A percentile compares a stretch with the other conserved stretches of the same genome.
Evolutionary conservation across 164 flowering plant genomes (phyloP).

Genomic region (Pachysandra terminalis): DNA sequence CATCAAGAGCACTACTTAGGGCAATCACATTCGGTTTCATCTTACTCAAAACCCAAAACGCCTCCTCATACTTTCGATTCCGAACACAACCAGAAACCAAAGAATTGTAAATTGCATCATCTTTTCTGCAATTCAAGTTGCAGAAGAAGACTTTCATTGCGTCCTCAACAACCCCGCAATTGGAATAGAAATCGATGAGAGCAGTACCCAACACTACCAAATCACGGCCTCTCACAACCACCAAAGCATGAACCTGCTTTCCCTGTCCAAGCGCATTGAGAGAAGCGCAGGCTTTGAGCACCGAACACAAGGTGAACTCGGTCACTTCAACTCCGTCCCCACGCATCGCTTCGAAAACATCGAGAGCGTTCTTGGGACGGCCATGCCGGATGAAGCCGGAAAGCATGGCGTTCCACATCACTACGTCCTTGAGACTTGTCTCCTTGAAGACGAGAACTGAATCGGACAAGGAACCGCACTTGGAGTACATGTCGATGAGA

Average conservation of each 20-base stretch:
- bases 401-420: slow-evolving; percentile 54
- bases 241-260: slow-evolving; percentile 46
- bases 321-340: slow-evolving; percentile 28
- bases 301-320: slow-evolving; percentile 43
- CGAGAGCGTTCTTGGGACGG: slow-evolving; percentile 24
- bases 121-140: slow-evolving; percentile 24
- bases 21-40: slow-evolving; percentile 44
- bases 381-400: slow-evolving; percentile 38
- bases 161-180: slow-evolving; percentile 28
- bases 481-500: slow-evolving; percentile 49
- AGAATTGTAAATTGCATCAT: slow-evolving; percentile 43
- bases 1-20: slow-evolving; percentile 44
- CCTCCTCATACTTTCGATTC: slow-evolving; percentile 34
- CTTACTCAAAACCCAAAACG: slow-evolving; percentile 27
- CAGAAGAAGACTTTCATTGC: slow-evolving; percentile 35
- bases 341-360: slow-evolving; percentile 32
- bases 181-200: slow-evolving; percentile 46
- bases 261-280: slow-evolving; percentile 36
- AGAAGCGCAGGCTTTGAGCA: slow-evolving; percentile 45
- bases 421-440: slow-evolving; percentile 37
- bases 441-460: slow-evolving; percentile 39
- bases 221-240: slow-evolving; percentile 38
- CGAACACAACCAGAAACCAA: slow-evolving; percentile 43
- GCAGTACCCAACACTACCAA: slow-evolving; percentile 45
- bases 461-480: slow-evolving; percentile 29